Evolutionary conservation across 208 protist species (phyloP), one percentile per base, ranked within the genome.

Genomic region (Acanthamoeba triangularis): DNA sequence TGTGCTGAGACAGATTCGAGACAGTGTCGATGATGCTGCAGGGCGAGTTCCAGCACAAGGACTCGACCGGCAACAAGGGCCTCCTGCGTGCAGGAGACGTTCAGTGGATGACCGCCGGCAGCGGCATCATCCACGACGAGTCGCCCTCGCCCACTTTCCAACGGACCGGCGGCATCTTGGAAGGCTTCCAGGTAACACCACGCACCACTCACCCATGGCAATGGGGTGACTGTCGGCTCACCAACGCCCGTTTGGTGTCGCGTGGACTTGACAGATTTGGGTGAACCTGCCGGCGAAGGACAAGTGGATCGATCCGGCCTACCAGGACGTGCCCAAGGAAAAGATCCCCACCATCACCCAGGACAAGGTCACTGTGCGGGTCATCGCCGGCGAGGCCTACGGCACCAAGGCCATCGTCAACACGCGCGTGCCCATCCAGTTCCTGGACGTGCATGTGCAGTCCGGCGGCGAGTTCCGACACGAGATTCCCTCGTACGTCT

Each of bases 21-120:
- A 99, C 98, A 25, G 97, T 99, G 49, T 98, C 98, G 7, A 96
- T 98, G 80, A 97, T 98, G 76, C 93, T 98, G 11, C 37, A 97
- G n/a, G 98, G 98, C 28, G 67, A 97, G 37, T 96, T 99, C 30
- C 96, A 98, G 78, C 99, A 99, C 97, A 84, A 94, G 37, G 98
- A 99, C 54, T 96, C 90, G 59, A 56, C 97, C 49, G 98, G 98
- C 54, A 98, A 98, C 96, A 97, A 95, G 16, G 98, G 98, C 49
- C 94, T 97, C 33, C 97, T 99, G 69, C 91, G 96, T 33, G 90
- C 97, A 8, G 98, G 98, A 23, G 97, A 98, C 49, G 98, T 98
- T 88, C 98, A 99, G 96, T 99, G 98, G 98, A 98, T 99, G 98
- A 99, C 98, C 7, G 98, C 99, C 5, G 99, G 98, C 74, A 90